A percentile compares a stretch with the other conserved stretches of the same genome.
phyloP scores from a whole-genome alignment of 2,329 filamentous ascomycete genomes.

The Fusarium palustre region DNA sequence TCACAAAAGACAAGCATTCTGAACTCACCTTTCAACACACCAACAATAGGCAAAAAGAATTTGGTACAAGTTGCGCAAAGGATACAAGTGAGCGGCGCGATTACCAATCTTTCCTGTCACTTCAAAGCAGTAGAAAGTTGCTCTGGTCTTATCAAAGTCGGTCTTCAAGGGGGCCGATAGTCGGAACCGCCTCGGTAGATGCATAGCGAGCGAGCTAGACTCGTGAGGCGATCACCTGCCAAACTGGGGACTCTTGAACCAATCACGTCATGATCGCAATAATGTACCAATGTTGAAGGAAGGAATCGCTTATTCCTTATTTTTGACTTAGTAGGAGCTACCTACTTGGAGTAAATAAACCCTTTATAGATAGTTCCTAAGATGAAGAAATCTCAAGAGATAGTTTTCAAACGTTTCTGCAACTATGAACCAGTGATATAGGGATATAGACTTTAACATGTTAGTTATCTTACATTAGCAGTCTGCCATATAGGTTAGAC shows the following conservation, averaged over 20 bases:
- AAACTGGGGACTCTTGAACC: conserved; percentile 26
- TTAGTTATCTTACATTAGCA: background rate
- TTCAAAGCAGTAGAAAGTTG: background rate
- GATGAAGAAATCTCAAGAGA: background rate
- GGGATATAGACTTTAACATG: background rate
- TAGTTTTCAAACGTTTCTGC: background rate
- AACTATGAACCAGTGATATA: background rate
- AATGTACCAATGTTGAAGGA: background rate
- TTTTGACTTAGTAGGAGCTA: background rate
- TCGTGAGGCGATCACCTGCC: conserved; percentile 47
- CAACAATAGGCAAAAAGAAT: background rate
- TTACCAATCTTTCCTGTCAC: background rate
- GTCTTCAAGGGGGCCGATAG: conserved; percentile 20
- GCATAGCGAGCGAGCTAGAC: conserved; percentile 29
- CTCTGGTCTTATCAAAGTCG: conserved; percentile 38
- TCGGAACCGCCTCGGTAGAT: conserved; percentile 41
- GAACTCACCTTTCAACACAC: background rate
- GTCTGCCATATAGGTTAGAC: background rate
- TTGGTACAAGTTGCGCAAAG: background rate
- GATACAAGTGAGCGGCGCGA: background rate
- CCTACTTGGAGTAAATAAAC: background rate
- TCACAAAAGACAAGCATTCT: background rate
- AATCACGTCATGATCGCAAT: conserved; percentile 33
- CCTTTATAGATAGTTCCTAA: background rate
- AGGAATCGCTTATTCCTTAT: background rate